Evolutionary conservation across 495 filamentous ascomycete species (phyloP).

Genomic region (Aspergillus taichungensis): DNA sequence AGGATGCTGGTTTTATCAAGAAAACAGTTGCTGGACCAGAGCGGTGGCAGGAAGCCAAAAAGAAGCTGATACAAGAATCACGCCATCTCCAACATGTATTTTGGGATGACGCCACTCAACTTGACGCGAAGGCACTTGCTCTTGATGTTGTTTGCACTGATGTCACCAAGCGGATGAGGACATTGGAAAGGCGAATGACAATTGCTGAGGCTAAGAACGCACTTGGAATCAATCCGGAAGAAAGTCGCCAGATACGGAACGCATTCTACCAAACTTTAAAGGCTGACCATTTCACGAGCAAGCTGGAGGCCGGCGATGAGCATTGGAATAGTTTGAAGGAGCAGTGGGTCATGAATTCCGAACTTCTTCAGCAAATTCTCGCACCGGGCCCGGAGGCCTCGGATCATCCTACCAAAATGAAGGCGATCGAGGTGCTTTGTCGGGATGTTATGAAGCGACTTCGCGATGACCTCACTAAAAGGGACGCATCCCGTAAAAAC

Average conservation of each 20-base stretch:
- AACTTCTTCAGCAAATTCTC: constrained; percentile 49
- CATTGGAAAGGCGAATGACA: constrained; percentile 50
- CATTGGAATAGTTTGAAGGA: constrained; percentile 64
- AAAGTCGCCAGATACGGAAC: constrained; percentile 56
- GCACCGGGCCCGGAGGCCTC: constrained; percentile 47
- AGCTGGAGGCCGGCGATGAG: constrained; percentile 59
- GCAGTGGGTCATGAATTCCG: constrained; percentile 54
- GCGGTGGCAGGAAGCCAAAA: constrained; percentile 63
- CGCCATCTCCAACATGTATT: constrained; percentile 60
- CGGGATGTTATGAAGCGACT: constrained; percentile 69
- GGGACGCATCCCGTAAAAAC: constrained; percentile 47
- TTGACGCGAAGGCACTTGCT: constrained; percentile 51
- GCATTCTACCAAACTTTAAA: constrained; percentile 60
- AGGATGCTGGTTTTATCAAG: constrained; percentile 55
- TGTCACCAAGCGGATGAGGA: constrained; percentile 72
- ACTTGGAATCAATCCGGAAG: constrained; percentile 62
- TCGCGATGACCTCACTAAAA: constrained; percentile 55
- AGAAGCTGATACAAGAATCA: constrained; percentile 55
- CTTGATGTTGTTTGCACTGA: constrained; percentile 74
- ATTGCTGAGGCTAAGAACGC: constrained; percentile 65
- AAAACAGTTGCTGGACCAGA: constrained; percentile 67
- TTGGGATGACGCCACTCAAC: constrained; percentile 36
- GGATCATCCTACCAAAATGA: constrained; percentile 46
- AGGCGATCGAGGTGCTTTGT: constrained; percentile 60
- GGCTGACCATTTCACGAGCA: constrained; percentile 63